Base-by-base conservation (phyloP, 2,329 filamentous ascomycete genomes). In the Pseudogymnoascus sp. region DNA sequence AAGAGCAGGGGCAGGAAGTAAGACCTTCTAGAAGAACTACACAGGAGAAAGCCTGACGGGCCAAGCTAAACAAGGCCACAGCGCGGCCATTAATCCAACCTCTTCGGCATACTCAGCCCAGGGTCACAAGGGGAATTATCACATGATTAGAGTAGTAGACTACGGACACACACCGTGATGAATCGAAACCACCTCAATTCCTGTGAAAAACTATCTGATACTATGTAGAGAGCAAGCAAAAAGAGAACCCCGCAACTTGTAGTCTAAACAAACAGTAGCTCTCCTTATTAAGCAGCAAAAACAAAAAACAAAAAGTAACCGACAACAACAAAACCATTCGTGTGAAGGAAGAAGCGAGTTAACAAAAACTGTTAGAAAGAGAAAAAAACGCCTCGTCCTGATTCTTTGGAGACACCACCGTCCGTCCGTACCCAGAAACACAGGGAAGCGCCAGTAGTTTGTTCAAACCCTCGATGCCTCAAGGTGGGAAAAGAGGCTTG, bases 191-290 rank as follows among this genome's bases (percentile, higher is more conserved):
- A 1, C 7, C n/a, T 56, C 34, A 25, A 56, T 56, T 56, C 46
- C 46, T 56, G 46, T 56, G 46, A 56, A 56, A 56, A 56, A n/a
- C 46, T 56, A 56, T 56, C 46, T 56, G 46, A 21, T 56, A 56
- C 46, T 56, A 56, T 56, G 46, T 56, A 56, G 25, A 16, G n/a
- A 16, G n/a, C 46, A n/a, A n/a, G n/a, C n/a, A n/a, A n/a, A n/a
- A n/a, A n/a, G n/a, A n/a, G n/a, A n/a, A n/a, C n/a, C n/a, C n/a
- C n/a, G n/a, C 42, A 43, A 43, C 7, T 28, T 5, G 25, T 31
- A 34, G 25, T 56, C 46, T 34, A 56, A 31, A 8, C 46, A 7
- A 31, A 8, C 46, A 7, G 31, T 3, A 11, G n/a, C 46, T 34
- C 25, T 34, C 14, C 43, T 1, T 56, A 56, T 56, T 56, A 56